A percentile compares a stretch with the other conserved stretches of the same genome.
These are phyloP conservation scores for Saturnispora hagleri DNA, from an alignment of 805 yeast genomes.

Conservation along the genomic window DNA sequence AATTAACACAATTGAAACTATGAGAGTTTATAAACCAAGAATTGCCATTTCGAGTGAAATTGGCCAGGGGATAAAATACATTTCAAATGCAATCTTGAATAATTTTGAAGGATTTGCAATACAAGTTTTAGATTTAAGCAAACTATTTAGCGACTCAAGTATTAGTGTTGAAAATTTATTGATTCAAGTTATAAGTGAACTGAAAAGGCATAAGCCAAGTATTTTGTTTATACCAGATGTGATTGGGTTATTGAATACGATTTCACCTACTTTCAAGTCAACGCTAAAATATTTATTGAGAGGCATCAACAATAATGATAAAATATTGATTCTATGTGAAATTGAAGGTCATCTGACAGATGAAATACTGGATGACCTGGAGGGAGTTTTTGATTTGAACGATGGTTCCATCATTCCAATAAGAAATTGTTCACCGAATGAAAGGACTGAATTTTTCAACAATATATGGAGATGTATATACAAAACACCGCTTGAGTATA, in stretches of 20 bases:
- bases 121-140: constrained; percentile 75
- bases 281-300: constrained; percentile 64
- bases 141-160: constrained; percentile 67
- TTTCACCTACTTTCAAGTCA: constrained; percentile 60
- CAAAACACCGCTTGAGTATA: constrained; percentile 65
- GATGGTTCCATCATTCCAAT: constrained; percentile 38
- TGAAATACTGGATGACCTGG: constrained; percentile 34
- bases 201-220: constrained; percentile 82
- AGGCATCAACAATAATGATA: constrained; percentile 61
- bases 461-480: constrained; percentile 43
- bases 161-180: constrained; percentile 76
- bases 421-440: constrained; percentile 33
- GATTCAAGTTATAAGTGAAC: constrained; percentile 79
- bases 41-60: constrained; percentile 59
- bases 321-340: constrained; percentile 64
- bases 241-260: constrained; percentile 63
- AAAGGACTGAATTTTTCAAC: constrained; percentile 49
- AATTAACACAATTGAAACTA: constrained; percentile 26
- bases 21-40: constrained; percentile 77
- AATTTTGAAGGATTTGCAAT: constrained; percentile 83
- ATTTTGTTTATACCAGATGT: constrained; percentile 76
- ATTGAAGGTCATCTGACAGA: constrained; percentile 34
- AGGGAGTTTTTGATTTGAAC: constrained; percentile 48
- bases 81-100: constrained; percentile 74
- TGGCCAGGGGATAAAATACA: constrained; percentile 83